Evolutionary conservation across 2,329 filamentous ascomycete genomes (phyloP).

Genomic region (Clarireedia homoeocarpa): DNA sequence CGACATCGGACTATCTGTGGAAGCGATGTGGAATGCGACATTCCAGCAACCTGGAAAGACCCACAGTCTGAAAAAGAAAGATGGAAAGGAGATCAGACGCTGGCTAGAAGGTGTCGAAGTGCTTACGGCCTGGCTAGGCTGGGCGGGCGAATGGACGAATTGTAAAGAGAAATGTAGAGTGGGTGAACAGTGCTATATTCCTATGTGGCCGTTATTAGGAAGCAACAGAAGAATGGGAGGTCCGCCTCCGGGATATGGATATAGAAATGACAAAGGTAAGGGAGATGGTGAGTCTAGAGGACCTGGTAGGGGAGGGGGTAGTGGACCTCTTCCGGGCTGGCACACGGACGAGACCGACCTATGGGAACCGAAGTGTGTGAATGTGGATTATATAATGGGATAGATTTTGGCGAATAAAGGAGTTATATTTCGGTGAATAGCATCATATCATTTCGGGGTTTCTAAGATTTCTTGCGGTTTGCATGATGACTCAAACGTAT

Average conservation of each 20-base stretch:
- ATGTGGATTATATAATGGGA: constrained; percentile 18
- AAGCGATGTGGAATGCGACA: constrained; percentile 32
- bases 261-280: background rate
- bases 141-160: constrained; percentile 38
- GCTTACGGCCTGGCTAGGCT: constrained; percentile 43
- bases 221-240: background rate
- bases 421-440: too few relatives aligned
- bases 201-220: constrained; percentile 40
- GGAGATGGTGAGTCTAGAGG: constrained; percentile 6
- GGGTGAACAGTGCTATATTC: constrained; percentile 41
- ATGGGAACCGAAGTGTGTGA: constrained; percentile 24
- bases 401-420: background rate
- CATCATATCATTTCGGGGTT: too few relatives aligned
- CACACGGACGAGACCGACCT: constrained; percentile 18
- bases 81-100: constrained; percentile 22
- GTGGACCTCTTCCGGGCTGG: constrained; percentile 5
- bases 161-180: constrained; percentile 35
- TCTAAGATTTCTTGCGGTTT: too few relatives aligned
- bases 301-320: constrained; percentile 6
- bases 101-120: constrained; percentile 29
- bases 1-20: constrained; percentile 36
- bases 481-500: too few relatives aligned
- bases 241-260: background rate
- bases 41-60: background rate
- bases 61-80: background rate